Evolutionary conservation across 495 filamentous ascomycete genomes (phyloP), one percentile per base, ranked within the genome.

Genomic region (Aspergillus sclerotioniger): DNA sequence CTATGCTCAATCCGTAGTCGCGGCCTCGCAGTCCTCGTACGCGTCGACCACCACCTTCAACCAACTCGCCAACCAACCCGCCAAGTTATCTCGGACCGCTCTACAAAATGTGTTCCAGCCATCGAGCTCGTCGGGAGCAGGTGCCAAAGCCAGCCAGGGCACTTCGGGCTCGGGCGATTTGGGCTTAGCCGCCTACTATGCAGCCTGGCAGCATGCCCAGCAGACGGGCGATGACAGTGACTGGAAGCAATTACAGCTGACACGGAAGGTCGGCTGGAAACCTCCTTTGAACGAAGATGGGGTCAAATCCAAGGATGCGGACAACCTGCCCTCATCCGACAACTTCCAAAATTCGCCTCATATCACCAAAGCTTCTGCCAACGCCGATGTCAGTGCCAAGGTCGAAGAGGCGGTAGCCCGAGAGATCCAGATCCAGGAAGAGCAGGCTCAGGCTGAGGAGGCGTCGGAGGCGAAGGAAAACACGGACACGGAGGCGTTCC

Each of bases 1-100:
- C 76, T 97, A 96, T 82, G 90, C 91, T 72, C 93, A 97, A 72
- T 95, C 93, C 62, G 87, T 98, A 76, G 93, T 98, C 73, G 94
- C 94, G 61, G 92, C 90, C 55, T 90, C 91, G 49, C 92, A 97
- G 67, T 87, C 87, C n/a, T 83, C 90, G 72, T 89, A 91, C 79
- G 84, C 91, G 69, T 91, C 91, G 47, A 87, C 84, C 44, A 80
- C 82, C 52, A 80, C 84, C 51, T 71, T 87, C 57, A 79, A 80
- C 60, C 69, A 71, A 16, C 72, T 87, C 63, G 72, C 75, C 49
- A 74, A 73, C 51, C 81, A 83, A 67, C 70, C 73, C 48, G 69
- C 74, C 54, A 79, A 81, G 80, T 83, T 80, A 65, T 80, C 84
- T 61, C 84, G 89, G 43, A 77, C 80, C 59, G 80, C 85, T 56